Conservation (phyloP, 768 basidiomycete species). For the Pleurotus ostreatus region DNA sequence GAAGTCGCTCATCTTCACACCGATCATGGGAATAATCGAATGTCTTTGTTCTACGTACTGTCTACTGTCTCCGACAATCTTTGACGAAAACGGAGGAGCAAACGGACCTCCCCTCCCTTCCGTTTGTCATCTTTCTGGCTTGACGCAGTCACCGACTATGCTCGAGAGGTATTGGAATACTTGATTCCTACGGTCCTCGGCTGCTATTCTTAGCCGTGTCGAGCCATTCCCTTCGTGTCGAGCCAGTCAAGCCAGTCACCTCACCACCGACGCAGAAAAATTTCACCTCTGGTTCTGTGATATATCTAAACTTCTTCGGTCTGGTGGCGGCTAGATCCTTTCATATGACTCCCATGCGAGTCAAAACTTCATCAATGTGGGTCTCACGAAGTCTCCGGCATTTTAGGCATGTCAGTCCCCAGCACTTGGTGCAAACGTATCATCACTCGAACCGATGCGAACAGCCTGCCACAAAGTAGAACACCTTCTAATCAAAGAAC, state of each 20-base stretch:
- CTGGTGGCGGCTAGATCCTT: not conserved
- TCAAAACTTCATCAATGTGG: not conserved
- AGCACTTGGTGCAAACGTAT: not conserved
- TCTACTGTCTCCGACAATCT: not conserved
- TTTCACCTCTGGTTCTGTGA: too few species aligned
- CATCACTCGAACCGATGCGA: not conserved
- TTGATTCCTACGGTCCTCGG: not conserved
- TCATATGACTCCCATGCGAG: not conserved
- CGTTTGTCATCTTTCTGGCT: too few species aligned
- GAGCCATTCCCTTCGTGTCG: too few species aligned
- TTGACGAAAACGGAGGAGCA: not conserved
- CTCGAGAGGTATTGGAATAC: not conserved
- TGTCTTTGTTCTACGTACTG: not conserved
- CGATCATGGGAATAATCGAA: slow-evolving; percentile 4
- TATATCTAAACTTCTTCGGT: not conserved
- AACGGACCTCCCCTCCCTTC: not conserved
- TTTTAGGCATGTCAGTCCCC: slow-evolving; percentile 1
- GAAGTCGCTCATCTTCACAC: slow-evolving; percentile 3
- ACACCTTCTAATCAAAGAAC: too few species aligned
- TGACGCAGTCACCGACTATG: too few species aligned
- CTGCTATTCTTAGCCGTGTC: too few species aligned
- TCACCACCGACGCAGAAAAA: too few species aligned
- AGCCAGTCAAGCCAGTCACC: too few species aligned
- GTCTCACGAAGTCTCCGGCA: not conserved
- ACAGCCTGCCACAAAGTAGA: not conserved